Percentiles rank a stretch among this genome's conserved stretches.
Evolutionary conservation across 1,284 basidiomycete genomes (phyloP).

Genomic region (Calocybe gambosa): DNA sequence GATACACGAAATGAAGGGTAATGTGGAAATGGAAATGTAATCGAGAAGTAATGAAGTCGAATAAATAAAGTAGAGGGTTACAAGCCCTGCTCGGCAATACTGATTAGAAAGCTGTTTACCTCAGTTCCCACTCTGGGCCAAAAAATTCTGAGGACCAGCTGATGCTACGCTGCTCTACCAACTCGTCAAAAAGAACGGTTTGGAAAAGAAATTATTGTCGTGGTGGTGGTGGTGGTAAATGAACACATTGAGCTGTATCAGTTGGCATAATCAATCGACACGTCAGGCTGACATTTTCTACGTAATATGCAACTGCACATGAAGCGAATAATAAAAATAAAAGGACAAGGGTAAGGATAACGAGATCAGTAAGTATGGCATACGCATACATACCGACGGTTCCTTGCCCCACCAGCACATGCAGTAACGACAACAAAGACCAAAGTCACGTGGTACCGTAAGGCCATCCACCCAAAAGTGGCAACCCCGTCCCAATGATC

Average conservation of each 20-base stretch:
- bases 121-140: neutral
- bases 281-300: neutral
- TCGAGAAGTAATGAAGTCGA: neutral
- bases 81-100: neutral
- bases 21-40: neutral
- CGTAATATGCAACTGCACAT: neutral
- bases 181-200: neutral
- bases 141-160: neutral
- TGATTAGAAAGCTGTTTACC: neutral
- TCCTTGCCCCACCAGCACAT: too few relatives aligned
- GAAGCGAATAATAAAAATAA: too few relatives aligned
- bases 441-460: slow-evolving; percentile 11
- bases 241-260: neutral
- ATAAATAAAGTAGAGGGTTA: neutral
- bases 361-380: neutral
- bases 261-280: neutral
- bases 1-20: neutral
- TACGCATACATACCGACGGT: too few relatives aligned
- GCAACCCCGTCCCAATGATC: slow-evolving; percentile 10
- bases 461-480: slow-evolving; percentile 6
- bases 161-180: neutral
- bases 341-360: too few relatives aligned
- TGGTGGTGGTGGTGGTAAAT: too few relatives aligned
- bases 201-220: neutral
- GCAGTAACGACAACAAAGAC: too few relatives aligned